Conservation (phyloP, 495 filamentous ascomycete species). For the Delitschia confertaspora region DNA sequence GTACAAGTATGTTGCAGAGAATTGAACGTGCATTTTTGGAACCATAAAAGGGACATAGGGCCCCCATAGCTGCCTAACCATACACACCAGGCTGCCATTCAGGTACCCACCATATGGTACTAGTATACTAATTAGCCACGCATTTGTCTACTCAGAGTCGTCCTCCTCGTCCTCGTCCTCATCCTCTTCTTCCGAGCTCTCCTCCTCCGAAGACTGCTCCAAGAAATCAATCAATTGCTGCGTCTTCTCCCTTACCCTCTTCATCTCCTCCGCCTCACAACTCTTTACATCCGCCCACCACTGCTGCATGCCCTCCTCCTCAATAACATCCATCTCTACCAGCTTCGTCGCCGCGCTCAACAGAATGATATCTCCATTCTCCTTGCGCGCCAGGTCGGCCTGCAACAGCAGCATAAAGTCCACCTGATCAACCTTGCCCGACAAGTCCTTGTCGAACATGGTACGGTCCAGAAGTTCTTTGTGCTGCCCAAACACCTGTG, state of each 20-base stretch:
- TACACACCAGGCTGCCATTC: too few species aligned
- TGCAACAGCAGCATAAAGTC: constrained; percentile 78
- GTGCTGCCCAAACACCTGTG: constrained; percentile 48
- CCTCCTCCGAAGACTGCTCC: constrained; percentile 71
- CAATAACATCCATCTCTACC: constrained; percentile 74
- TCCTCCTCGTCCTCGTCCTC: constrained; percentile 50
- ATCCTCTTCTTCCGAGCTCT: constrained; percentile 62
- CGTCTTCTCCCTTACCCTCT: constrained; percentile 59
- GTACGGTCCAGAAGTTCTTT: constrained; percentile 49
- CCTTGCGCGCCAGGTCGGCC: constrained; percentile 56
- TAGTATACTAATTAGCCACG: too few species aligned
- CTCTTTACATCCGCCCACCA: constrained; percentile 78
- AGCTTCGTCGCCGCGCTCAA: constrained; percentile 68
- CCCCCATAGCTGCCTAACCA: too few species aligned
- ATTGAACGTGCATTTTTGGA: too few species aligned
- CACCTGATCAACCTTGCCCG: constrained; percentile 62
- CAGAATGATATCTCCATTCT: constrained; percentile 53
- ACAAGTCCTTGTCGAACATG: constrained; percentile 49
- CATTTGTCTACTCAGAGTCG: constrained; percentile 29
- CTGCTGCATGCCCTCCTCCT: constrained; percentile 76
- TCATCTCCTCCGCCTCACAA: constrained; percentile 55
- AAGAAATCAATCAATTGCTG: constrained; percentile 79
- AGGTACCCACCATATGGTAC: too few species aligned
- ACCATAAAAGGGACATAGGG: too few species aligned
- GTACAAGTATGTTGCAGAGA: too few species aligned